Percentiles rank a stretch among this genome's conserved stretches.
phyloP scores from a whole-genome alignment of 2,329 filamentous ascomycete genomes.

The Kalmusia sp. region DNA sequence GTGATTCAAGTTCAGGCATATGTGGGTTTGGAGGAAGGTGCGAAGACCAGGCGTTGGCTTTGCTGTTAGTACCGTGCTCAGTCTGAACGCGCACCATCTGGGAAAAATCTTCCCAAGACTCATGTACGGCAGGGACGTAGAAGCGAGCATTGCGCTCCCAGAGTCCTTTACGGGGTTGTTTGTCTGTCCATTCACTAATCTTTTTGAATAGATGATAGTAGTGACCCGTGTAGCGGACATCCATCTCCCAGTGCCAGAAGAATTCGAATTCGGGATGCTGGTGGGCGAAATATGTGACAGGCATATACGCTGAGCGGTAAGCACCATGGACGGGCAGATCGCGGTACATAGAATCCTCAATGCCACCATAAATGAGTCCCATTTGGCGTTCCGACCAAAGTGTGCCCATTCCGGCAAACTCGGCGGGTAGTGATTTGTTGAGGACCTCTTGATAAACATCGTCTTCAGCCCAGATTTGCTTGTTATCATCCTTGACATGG shows the following conservation, averaged over 20 bases:
- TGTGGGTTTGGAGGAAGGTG: slow-evolving; percentile 51
- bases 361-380: slow-evolving; percentile 60
- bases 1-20: slow-evolving; percentile 47
- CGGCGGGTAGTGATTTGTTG: slow-evolving; percentile 53
- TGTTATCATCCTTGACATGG: slow-evolving; percentile 80
- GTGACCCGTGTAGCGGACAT: slow-evolving; percentile 87
- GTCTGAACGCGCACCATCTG: slow-evolving; percentile 69
- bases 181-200: slow-evolving; percentile 69
- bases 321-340: slow-evolving; percentile 73
- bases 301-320: slow-evolving; percentile 84
- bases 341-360: slow-evolving; percentile 58
- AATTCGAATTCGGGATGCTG: slow-evolving; percentile 88
- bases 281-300: slow-evolving; percentile 90
- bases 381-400: slow-evolving; percentile 62
- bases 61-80: slow-evolving; percentile 57
- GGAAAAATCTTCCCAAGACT: slow-evolving; percentile 75
- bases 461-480: slow-evolving; percentile 83
- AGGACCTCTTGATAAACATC: slow-evolving; percentile 73
- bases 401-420: slow-evolving; percentile 60
- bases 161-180: slow-evolving; percentile 73
- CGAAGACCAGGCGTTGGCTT: slow-evolving; percentile 53
- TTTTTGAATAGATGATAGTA: slow-evolving; percentile 81
- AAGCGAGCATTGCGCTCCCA: slow-evolving; percentile 82
- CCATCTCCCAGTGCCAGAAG: slow-evolving; percentile 97
- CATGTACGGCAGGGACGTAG: slow-evolving; percentile 75